Evolutionary conservation across 2,329 filamentous ascomycete species (phyloP), one percentile per base, ranked within the genome.

Genomic region (Alternaria sp.): DNA sequence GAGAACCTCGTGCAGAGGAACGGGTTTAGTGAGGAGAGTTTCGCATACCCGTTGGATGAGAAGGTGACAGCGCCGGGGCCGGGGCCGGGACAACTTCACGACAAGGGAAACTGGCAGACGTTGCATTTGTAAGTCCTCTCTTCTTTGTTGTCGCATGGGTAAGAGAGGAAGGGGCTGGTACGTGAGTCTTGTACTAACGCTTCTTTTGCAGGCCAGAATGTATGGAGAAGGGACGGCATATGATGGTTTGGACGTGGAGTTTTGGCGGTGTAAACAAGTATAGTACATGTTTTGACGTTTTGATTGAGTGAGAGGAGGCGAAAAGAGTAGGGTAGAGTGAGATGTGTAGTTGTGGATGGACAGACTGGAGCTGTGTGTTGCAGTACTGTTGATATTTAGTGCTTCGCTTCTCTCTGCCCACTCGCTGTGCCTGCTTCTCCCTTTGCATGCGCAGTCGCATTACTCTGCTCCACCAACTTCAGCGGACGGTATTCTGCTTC

Each of bases 401-500:
- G 68, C 17, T 54, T 60, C 8, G 65, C 72, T 24, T 57, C 61
- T 51, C 73, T 65, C 36, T 65, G 60, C 5, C 72, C 68, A 4
- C 70, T 70, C 7, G 63, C 68, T 10, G 67, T 72, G 1, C 85
- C 84, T 62, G 86, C 72, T 75, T 88, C 83, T 0, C 86, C 87
- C 74, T 77, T 88, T 0, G 88, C 88, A 63, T 81, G 77, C n/a
- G 85, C 80, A 46, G 81, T 84, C 1, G 88, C 87, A 0, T 72
- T 74, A 5, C 79, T 76, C 28, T 80, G 77, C 21, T 65, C 78
- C 5, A 92, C 86, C 34, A 82, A 80, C 72, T 82, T 84, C 65
- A 92, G 73, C 1, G 86, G 84, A 26, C 90, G 77, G 73, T 93
- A 94, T 48, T 82, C 82, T 0, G 90, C 83, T 61, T 89, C 81